phyloP scores from a whole-genome alignment of 1,284 basidiomycete genomes.

The Ceratobasidium sp. region DNA sequence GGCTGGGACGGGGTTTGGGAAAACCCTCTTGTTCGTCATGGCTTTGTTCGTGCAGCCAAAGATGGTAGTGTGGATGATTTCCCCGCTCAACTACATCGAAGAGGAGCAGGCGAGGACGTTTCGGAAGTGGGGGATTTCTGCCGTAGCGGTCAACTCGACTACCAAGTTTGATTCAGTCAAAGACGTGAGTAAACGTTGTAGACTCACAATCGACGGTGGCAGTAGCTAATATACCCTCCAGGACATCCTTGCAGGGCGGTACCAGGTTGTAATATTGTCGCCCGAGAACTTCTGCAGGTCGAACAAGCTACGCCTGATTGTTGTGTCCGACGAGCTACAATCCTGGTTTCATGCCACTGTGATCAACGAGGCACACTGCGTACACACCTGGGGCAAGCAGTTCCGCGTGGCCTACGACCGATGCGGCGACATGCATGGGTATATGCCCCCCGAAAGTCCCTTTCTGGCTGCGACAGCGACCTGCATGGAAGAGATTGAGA shows the following conservation, averaged over 20 bases:
- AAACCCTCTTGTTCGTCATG: constrained; percentile 9
- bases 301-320: constrained; percentile 2
- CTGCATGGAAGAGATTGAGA: not conserved
- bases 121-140: not conserved
- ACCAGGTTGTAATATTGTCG: not conserved
- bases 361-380: constrained; percentile 1
- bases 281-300: not conserved
- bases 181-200: not conserved
- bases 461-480: not conserved
- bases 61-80: constrained; percentile 18
- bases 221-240: not conserved
- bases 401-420: not conserved
- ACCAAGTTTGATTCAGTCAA: not conserved
- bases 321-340: not conserved
- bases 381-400: not conserved
- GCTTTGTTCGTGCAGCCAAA: not conserved
- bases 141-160: not conserved
- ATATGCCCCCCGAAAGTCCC: not conserved
- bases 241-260: not conserved
- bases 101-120: not conserved
- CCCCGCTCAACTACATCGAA: constrained; percentile 25
- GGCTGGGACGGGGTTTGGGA: constrained; percentile 19
- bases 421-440: constrained; percentile 6
- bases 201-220: not conserved
- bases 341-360: not conserved